Evolutionary conservation across 371 early-diverging fungal genomes (phyloP), one percentile per base, ranked within the genome.

Genomic region (Apophysomyces trapeziformis): DNA sequence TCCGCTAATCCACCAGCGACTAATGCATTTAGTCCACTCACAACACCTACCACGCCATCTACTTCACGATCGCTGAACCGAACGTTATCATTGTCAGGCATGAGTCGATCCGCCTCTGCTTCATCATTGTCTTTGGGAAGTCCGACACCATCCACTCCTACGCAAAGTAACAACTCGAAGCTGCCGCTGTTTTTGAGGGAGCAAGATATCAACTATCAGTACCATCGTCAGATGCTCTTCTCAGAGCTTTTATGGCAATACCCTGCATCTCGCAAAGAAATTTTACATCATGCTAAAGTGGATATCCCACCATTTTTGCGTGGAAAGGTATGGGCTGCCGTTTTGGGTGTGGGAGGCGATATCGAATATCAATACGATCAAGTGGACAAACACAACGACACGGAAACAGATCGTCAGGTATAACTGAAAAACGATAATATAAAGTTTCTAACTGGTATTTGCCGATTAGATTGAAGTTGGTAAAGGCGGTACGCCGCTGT

Each of bases 291-390:
- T 68, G 88, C 92, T 12, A 85, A 87, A 62, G 78, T 84, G 1
- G 95, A 92, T 70, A 89, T 93, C 26, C 93, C 95, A 7, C 90
- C 92, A 0, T 54, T 89, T 13, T 58, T 93, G 50, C 82, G 94
- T 2, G 92, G 90, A 5, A 81, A 79, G 67, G 75, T 94, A 12
- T 95, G 95, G 95, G 90, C 92, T 5, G 89, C 91, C 7, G 77
- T 95, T 12, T 70, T 94, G 4, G 89, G 87, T 0, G 85, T 94
- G 3, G 66, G 67, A 7, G 90, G 90, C 1, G 86, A 91, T 57
- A 69, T 87, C 26, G 75, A 87, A n/a, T 64, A 77, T 38, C 68
- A 73, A 8, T 94, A 91, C 68, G 74, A 83, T 16, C 63, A 70
- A 5, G 78, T 86, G 46, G 88, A 91, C 69, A 89, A 88, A 64